Conservation (phyloP, 441 rosid genomes). For the Syzygium syzygioides region DNA sequence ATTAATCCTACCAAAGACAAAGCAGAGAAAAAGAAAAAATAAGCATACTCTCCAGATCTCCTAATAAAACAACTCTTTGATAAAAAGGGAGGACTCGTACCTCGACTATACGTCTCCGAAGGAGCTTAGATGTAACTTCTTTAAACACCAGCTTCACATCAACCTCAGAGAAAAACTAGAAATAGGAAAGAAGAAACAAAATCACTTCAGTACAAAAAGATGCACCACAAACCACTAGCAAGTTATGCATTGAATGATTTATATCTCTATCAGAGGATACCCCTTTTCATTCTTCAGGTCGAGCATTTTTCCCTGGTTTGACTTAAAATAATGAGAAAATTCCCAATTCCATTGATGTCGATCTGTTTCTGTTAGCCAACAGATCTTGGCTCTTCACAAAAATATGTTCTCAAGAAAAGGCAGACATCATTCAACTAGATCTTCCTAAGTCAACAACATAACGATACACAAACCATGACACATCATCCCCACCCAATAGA, state of each 20-base stretch:
- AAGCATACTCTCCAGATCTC: not conserved
- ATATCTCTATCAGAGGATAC: not conserved
- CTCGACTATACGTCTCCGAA: constrained; percentile 91
- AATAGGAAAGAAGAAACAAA: constrained; percentile 11
- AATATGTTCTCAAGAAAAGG: not conserved
- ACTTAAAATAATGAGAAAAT: not conserved
- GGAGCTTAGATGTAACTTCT: constrained; percentile 85
- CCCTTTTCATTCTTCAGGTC: not conserved
- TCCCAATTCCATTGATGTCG: not conserved
- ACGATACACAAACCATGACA: not conserved
- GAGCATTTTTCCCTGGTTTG: not conserved
- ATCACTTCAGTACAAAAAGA: not conserved
- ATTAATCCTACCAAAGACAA: not conserved
- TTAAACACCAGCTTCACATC: constrained; percentile 98
- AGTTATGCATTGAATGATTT: not conserved
- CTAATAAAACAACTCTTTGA: constrained; percentile 2
- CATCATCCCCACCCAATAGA: not conserved
- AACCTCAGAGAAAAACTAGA: constrained; percentile 79
- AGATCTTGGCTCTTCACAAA: not conserved
- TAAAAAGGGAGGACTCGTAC: constrained; percentile 30
- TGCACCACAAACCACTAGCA: not conserved
- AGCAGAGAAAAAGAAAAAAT: not conserved
- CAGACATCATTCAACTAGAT: not conserved
- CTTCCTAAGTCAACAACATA: not conserved
- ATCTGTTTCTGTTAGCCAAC: not conserved